Evolutionary conservation across 78 protist species (phyloP), one percentile per base, ranked within the genome.

Genomic region (Mastigamoeba balamuthi): DNA sequence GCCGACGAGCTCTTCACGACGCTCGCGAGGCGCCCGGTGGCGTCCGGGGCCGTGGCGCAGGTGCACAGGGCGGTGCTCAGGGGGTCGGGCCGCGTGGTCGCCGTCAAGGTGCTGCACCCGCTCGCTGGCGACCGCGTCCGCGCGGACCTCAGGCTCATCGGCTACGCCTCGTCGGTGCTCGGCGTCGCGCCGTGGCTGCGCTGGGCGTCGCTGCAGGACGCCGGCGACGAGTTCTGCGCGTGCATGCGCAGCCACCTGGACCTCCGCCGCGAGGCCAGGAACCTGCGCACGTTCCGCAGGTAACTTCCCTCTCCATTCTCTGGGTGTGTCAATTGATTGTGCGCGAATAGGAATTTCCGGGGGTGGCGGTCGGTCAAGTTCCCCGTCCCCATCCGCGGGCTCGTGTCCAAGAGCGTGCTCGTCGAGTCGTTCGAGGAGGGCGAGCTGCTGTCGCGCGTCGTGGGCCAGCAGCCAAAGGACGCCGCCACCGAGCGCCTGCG

Each of bases 391-490:
- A 8, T 67, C 0, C 72, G 72, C 65, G 78, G 78, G 35, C n/a
- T 82, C 28, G 76, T 73, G 0, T 75, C 76, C 17, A 44, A 40
- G 1, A 48, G 40, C 1, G 88, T 84, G 2, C 25, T 84, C 6
- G 84, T 84, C 0, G 88, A 84, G 37, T 69, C 83, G 30, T 84
- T 40, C 36, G 88, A 84, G 39, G 81, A 79, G 17, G 88, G 88
- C 29, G 66, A n/a, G 36, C 81, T 73, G 0, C 69, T 80, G 9
- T 72, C 72, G 63, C 77, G 80, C 23, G 73, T 64, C 67, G 66
- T 85, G 4, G n/a, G n/a, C n/a, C n/a, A n/a, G n/a, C n/a, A n/a
- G n/a, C n/a, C n/a, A n/a, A n/a, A n/a, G n/a, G n/a, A n/a, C n/a
- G n/a, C n/a, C n/a, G n/a, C n/a, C n/a, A n/a, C 7, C 78, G 74